These are phyloP conservation scores for Oemleria cerasiformis DNA, from an alignment of 306 rosid species.

Conservation along the genomic window DNA sequence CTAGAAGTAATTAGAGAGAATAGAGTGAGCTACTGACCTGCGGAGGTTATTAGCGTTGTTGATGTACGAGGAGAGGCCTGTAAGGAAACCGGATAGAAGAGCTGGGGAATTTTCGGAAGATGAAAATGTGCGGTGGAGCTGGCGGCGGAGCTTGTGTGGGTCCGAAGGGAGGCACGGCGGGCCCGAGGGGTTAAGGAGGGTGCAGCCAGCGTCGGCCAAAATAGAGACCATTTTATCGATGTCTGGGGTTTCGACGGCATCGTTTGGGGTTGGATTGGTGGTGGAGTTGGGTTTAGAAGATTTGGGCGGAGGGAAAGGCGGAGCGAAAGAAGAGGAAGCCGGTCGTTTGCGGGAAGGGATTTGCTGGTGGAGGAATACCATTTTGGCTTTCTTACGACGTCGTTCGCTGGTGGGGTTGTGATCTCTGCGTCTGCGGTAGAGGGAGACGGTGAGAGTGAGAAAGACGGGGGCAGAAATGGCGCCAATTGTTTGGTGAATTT, in stretches of 20 bases:
- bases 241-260: conserved; percentile 6
- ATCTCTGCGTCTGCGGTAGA: not conserved
- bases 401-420: not conserved
- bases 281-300: conserved; percentile 23
- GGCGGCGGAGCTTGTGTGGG: conserved; percentile 36
- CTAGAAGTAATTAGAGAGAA: not conserved
- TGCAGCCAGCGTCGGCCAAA: conserved; percentile 40
- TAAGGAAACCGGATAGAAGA: conserved; percentile 32
- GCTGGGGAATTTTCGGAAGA: conserved; percentile 24
- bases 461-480: not conserved
- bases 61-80: conserved; percentile 34
- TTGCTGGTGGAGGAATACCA: conserved; percentile 35
- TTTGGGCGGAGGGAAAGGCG: conserved; percentile 30
- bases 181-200: conserved; percentile 36
- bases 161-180: conserved; percentile 41
- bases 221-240: conserved; percentile 26
- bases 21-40: conserved; percentile 21
- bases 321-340: conserved; percentile 22
- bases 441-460: not conserved
- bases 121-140: conserved; percentile 32
- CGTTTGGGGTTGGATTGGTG: conserved; percentile 2
- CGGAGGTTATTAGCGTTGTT: conserved; percentile 20
- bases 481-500: conserved; percentile 12
- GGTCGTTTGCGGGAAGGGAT: conserved; percentile 35
- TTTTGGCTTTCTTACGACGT: conserved; percentile 9